Conservation (phyloP, 441 rosid genomes). For the Aquilaria agallochum region DNA sequence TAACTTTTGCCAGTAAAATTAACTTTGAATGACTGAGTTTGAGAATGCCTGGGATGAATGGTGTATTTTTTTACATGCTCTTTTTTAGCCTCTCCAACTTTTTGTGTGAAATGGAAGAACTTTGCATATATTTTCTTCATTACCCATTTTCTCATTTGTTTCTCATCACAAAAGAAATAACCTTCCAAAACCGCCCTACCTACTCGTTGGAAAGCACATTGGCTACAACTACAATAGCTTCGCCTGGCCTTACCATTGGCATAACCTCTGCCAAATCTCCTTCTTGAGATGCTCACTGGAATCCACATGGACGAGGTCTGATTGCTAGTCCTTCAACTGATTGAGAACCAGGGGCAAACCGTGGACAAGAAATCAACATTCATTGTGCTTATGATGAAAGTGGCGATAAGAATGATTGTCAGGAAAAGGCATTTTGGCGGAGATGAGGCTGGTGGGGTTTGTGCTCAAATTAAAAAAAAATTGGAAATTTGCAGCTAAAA, state of each 20-base stretch:
- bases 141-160: too few species aligned
- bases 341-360: not conserved
- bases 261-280: conserved; percentile 39
- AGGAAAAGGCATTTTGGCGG: conserved; percentile 36
- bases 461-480: too few species aligned
- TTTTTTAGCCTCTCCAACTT: too few species aligned
- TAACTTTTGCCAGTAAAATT: too few species aligned
- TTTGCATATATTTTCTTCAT: too few species aligned
- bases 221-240: conserved; percentile 36
- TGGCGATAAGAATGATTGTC: conserved; percentile 43
- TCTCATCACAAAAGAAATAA: conserved; percentile 35
- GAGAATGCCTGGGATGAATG: too few species aligned
- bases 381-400: conserved; percentile 33
- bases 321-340: conserved; percentile 12
- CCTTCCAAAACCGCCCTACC: conserved; percentile 45
- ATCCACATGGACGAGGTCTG: conserved; percentile 37
- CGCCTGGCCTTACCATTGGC: conserved; percentile 36
- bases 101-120: too few species aligned
- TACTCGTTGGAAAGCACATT: conserved; percentile 33
- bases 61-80: too few species aligned
- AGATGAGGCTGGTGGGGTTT: not conserved
- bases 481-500: too few species aligned
- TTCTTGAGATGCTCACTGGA: conserved; percentile 26
- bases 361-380: conserved; percentile 23
- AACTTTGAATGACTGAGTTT: too few species aligned